Percentiles rank a stretch among this genome's conserved stretches.
Conservation (phyloP, 495 filamentous ascomycete genomes). For the Aspergillus sparsus region DNA sequence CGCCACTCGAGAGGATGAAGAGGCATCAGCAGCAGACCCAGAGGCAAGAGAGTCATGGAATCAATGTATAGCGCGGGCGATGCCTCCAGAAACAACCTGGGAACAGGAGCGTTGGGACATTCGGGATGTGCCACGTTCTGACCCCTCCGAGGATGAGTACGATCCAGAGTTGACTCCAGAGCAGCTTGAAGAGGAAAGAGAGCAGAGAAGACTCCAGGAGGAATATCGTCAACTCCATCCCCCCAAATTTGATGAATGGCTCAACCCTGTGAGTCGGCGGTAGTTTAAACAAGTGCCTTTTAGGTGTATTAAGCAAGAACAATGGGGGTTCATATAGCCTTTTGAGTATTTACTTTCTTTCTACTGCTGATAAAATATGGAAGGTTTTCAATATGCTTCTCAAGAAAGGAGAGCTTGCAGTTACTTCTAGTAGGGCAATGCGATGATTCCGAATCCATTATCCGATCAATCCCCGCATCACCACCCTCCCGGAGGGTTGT, state of each 20-base stretch:
- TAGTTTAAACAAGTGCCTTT: neutral
- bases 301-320: neutral
- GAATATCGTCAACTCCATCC: neutral
- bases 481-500: too few species aligned
- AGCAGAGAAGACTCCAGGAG: neutral
- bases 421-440: too few species aligned
- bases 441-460: too few species aligned
- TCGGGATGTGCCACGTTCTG: neutral
- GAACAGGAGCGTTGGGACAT: slow-evolving; percentile 2
- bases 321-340: neutral
- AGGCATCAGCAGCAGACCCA: neutral
- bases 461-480: too few species aligned
- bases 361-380: neutral
- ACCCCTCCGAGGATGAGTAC: neutral
- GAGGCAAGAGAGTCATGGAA: neutral
- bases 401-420: neutral
- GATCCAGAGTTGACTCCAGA: neutral
- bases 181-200: neutral
- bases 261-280: neutral
- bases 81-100: neutral
- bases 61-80: neutral
- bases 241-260: neutral
- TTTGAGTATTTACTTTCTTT: neutral
- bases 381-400: neutral
- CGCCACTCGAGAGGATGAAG: neutral